Evolutionary conservation across 2,329 filamentous ascomycete genomes (phyloP), one percentile per base, ranked within the genome.

Genomic region (Capronia americana): DNA sequence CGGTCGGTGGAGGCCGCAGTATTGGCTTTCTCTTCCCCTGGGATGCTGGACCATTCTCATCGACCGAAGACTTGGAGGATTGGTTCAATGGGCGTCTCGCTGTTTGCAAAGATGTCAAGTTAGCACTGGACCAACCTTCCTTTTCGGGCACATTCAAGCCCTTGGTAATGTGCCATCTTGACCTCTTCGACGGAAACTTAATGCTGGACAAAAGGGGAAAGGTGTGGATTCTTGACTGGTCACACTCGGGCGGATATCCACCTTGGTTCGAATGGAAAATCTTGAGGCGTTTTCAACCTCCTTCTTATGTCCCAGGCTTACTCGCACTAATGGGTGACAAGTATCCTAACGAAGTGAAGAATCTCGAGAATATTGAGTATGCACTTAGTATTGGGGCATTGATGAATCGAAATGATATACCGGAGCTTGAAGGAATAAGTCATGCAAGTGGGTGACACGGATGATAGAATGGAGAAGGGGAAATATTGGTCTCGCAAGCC

Each of bases 201-300:
- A 50, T 50, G 46, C 46, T 50, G 46, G 46, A 50, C 46, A 50
- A 50, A 20, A 11, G 23, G 23, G 46, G 23, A 24, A 50, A 8
- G 46, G 46, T 50, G 46, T 50, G 46, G 51, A 28, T 54, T 30
- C 51, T 54, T 54, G 23, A 54, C 23, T 54, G 51, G 51, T 2
- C 20, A 26, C 26, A 26, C 11, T 4, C 53, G 30, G 53, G 53
- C 17, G 53, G 4, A 30, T 56, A 56, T 56, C 53, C 53, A 10
- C 53, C 53, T 26, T 56, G 53, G 53, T 30, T 56, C 53, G 53
- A 56, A 23, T 50, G 46, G 46, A 50, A 50, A 26, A 50, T 20
- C 10, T 17, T 50, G 46, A 23, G 24, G 46, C 12, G 10, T 4
- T 23, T 23, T 50, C 20, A n/a, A 12, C 7, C 8, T 24, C 46